Evolutionary conservation across 2,329 filamentous ascomycete genomes (phyloP).

Genomic region (Mollisiaceae sp.): DNA sequence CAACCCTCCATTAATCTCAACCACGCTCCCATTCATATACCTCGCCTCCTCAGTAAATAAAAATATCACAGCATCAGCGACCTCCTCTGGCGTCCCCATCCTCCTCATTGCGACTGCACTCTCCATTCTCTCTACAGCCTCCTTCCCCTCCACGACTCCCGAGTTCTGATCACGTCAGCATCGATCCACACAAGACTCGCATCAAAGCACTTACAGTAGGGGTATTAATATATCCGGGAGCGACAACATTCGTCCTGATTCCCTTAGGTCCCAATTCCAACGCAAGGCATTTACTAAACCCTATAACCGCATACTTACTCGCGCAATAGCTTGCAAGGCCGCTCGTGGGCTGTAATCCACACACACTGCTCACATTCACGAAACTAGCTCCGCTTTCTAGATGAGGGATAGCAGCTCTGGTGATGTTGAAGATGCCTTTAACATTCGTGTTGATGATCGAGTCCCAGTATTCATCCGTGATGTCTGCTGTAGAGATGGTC

Average conservation of each 20-base stretch:
- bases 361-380: conserved; percentile 47
- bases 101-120: conserved; percentile 39
- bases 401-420: conserved; percentile 48
- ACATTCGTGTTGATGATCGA: conserved; percentile 52
- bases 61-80: conserved; percentile 55
- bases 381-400: conserved; percentile 43
- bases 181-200: background rate
- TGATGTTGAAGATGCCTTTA: conserved; percentile 49
- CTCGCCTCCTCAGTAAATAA: conserved; percentile 55
- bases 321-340: conserved; percentile 42
- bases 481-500: conserved; percentile 45
- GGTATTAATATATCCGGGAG: conserved; percentile 50
- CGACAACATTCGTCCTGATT: conserved; percentile 46
- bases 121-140: conserved; percentile 45
- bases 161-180: conserved; percentile 45
- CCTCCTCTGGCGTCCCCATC: conserved; percentile 50
- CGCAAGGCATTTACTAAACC: conserved; percentile 46
- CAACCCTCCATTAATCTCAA: conserved; percentile 52
- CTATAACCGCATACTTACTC: conserved; percentile 48
- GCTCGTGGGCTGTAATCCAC: conserved; percentile 39
- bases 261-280: conserved; percentile 46
- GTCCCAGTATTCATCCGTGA: conserved; percentile 53
- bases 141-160: conserved; percentile 53
- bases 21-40: conserved; percentile 59
- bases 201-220: conserved; percentile 39